A percentile compares a stretch with the other conserved stretches of the same genome.
These are phyloP conservation scores for Aspergillus ustus DNA, from an alignment of 2,329 filamentous ascomycete genomes.

Conservation along the genomic window DNA sequence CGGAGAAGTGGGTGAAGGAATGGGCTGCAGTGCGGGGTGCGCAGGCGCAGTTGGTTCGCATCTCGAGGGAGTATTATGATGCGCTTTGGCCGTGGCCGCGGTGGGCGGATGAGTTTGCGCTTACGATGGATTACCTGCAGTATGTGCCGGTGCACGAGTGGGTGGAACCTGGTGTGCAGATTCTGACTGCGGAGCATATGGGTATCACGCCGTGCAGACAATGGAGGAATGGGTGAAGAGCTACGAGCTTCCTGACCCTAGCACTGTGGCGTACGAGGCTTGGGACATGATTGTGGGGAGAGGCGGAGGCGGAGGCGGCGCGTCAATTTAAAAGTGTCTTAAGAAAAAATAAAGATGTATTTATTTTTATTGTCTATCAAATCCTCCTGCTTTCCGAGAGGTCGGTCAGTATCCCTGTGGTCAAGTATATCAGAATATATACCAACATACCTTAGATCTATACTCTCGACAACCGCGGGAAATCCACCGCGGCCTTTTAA, in stretches of 20 bases:
- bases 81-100: neutral
- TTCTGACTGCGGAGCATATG: neutral
- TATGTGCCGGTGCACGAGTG: neutral
- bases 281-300: no score
- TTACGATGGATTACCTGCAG: neutral
- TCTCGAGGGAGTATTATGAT: neutral
- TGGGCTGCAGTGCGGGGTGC: neutral
- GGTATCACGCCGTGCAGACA: neutral
- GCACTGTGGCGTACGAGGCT: no score
- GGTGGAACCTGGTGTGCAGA: neutral
- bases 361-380: no score
- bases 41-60: neutral
- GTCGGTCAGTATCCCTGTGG: no score
- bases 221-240: neutral
- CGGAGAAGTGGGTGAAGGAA: neutral
- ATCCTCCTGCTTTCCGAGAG: no score
- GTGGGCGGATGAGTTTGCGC: neutral
- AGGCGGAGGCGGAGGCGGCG: no score
- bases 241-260: neutral
- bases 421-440: no score
- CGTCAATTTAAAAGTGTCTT: no score
- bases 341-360: no score
- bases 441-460: no score
- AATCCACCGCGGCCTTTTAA: no score
- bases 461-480: no score